phyloP scores from a whole-genome alignment of 2,329 filamentous ascomycete species.

The Scedosporium aurantiacum region DNA sequence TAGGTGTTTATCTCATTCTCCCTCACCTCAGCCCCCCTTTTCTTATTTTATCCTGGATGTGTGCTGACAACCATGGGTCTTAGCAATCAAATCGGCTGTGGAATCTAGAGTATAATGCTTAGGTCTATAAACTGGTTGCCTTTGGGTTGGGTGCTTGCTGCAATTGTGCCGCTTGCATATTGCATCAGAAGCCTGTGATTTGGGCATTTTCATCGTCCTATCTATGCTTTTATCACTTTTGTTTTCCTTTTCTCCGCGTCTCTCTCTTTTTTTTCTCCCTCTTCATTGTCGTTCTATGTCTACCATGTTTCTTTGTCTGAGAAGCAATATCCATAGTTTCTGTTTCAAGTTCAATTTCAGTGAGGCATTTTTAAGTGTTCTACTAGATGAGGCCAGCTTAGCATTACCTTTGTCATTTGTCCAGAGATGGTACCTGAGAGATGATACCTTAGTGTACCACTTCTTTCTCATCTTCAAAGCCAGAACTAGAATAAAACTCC shows the following conservation, averaged over 20 bases:
- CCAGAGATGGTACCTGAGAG: too few species aligned
- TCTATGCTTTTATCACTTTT: neutral
- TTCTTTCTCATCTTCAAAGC: too few species aligned
- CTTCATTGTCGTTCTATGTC: neutral
- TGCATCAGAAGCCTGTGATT: neutral
- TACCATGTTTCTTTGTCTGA: neutral
- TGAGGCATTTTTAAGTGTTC: neutral
- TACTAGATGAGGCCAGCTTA: too few species aligned
- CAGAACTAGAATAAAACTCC: too few species aligned
- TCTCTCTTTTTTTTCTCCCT: neutral
- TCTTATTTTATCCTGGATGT: neutral
- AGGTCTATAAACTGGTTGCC: constrained; percentile 3
- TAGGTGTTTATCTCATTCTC: constrained; percentile 24
- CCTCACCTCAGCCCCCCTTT: neutral
- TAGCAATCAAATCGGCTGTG: constrained; percentile 30
- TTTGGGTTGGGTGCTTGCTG: neutral
- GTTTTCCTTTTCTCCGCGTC: neutral
- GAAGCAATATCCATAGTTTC: neutral
- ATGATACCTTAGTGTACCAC: too few species aligned
- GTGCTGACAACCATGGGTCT: neutral
- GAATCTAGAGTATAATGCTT: constrained; percentile 17
- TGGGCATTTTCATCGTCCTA: neutral
- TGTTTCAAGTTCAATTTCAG: neutral
- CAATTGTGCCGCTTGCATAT: neutral
- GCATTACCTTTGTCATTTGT: too few species aligned